A percentile compares a stretch with the other conserved stretches of the same genome.
phyloP scores from a whole-genome alignment of 257 asterid species.

The Plantago major region DNA sequence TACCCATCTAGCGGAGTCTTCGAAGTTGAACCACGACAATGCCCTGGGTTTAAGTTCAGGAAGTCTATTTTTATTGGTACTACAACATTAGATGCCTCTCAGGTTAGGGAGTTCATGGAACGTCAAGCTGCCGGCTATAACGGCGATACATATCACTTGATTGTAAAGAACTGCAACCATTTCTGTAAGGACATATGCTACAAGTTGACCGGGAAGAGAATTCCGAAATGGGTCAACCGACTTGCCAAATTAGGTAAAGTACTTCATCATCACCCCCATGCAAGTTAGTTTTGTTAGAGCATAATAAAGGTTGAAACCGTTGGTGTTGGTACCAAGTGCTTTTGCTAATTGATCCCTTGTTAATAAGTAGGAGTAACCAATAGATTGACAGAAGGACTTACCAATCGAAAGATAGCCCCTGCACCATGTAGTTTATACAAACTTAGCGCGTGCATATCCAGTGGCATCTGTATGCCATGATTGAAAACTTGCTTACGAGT shows the following conservation, averaged over 20 bases:
- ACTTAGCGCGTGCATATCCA: no score
- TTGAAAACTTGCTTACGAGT: no score
- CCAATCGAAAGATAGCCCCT: no score
- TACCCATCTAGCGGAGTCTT: constrained; percentile 74
- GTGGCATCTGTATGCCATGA: no score
- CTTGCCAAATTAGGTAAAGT: constrained; percentile 71
- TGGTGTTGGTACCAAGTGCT: no score
- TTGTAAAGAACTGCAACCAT: constrained; percentile 77
- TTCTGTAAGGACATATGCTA: constrained; percentile 72
- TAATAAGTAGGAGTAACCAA: no score
- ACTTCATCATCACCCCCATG: neutral
- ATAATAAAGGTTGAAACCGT: no score
- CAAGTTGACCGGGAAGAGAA: constrained; percentile 65
- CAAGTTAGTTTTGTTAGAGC: neutral
- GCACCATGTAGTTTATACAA: no score
- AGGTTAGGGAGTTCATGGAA: constrained; percentile 69
- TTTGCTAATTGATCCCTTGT: no score
- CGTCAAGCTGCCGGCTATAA: constrained; percentile 64
- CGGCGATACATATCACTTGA: constrained; percentile 78
- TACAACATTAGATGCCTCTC: constrained; percentile 46
- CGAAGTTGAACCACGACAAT: constrained; percentile 79
- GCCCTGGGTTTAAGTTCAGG: constrained; percentile 78
- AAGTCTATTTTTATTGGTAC: constrained; percentile 67
- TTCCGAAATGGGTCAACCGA: constrained; percentile 80
- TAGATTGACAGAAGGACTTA: no score